phyloP scores from a whole-genome alignment of 352 stramenopile species.

The Plasmopara halstedii region DNA sequence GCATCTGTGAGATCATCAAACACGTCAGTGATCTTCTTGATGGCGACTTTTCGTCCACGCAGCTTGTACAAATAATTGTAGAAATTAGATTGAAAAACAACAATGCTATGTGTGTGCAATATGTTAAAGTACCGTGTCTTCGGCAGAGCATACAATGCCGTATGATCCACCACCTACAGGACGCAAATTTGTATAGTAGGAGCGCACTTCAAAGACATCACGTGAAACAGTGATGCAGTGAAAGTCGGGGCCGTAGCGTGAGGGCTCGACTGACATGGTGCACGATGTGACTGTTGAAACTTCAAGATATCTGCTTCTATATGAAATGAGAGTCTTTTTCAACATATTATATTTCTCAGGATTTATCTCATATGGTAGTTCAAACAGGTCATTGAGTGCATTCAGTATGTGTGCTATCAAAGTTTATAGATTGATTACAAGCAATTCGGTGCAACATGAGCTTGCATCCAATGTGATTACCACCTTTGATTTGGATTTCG shows the following conservation, averaged over 20 bases:
- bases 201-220: conserved; percentile 78
- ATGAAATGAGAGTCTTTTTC: conserved; percentile 2
- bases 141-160: conserved; percentile 87
- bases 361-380: too few species aligned
- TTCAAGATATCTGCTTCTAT: conserved; percentile 21
- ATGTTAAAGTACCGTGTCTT: conserved; percentile 71
- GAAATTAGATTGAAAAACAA: background rate
- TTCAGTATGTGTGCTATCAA: too few species aligned
- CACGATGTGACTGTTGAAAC: conserved; percentile 25
- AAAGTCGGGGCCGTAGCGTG: conserved; percentile 69
- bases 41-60: conserved; percentile 78
- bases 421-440: too few species aligned
- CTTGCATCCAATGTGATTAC: conserved; percentile 13
- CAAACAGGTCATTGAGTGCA: too few species aligned
- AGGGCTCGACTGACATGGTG: conserved; percentile 60
- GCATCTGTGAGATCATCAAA: conserved; percentile 89
- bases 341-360: too few species aligned
- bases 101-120: background rate
- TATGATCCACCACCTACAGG: conserved; percentile 84
- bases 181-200: conserved; percentile 72
- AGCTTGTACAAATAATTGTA: conserved; percentile 32
- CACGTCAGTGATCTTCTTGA: conserved; percentile 92
- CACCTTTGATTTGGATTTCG: conserved; percentile 54
- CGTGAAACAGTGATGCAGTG: conserved; percentile 77
- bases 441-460: too few species aligned